Evolutionary conservation across 352 stramenopile species (phyloP), one percentile per base, ranked within the genome.

Genomic region (Phytophthora fragariaefolia): DNA sequence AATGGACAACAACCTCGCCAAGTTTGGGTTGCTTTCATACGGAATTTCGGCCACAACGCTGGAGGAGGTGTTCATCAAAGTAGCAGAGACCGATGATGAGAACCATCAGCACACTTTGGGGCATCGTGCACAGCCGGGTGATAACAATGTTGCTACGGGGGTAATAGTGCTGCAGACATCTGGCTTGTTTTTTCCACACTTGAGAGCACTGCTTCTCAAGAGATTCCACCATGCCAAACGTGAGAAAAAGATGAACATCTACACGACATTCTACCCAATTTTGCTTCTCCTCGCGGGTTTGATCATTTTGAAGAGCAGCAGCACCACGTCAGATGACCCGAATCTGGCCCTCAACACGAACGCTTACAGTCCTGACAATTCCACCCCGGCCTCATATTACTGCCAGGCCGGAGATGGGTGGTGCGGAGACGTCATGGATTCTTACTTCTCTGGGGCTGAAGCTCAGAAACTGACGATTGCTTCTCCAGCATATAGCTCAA

Each of bases 31-130:
- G 18, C 48, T 77, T 0, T 82, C 75, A 52, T 89, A 85, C 27
- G 76, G 76, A 13, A 83, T 89, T 24, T 95, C 89, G 26, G 96
- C 99, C 27, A 92, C 85, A 24, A 90, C 85, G 17, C 67, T 94
- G 53, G 85, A 94, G 46, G 81, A 92, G 61, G 85, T 94, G 10
- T 94, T 94, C 57, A 81, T 94, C 59, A 91, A 89, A 27, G 79
- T 92, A 20, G 82, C 83, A 0, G 77, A 85, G 46, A 69, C 62
- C 3, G 59, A 63, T 9, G 79, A 81, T 38, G 79, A 85, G 57
- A 53, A 79, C 6, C 54, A 89, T 18, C 76, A 85, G 51, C 76
- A 83, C 56, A 87, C 71, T 13, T 57, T 85, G 17, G 55, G 68
- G 18, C 85, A 83, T 40, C 43, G 55, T 20, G 54, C 60, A 17